A percentile compares a stretch with the other conserved stretches of the same genome.
Conservation (phyloP, 257 asterid species). For the Nicotiana otophora region DNA sequence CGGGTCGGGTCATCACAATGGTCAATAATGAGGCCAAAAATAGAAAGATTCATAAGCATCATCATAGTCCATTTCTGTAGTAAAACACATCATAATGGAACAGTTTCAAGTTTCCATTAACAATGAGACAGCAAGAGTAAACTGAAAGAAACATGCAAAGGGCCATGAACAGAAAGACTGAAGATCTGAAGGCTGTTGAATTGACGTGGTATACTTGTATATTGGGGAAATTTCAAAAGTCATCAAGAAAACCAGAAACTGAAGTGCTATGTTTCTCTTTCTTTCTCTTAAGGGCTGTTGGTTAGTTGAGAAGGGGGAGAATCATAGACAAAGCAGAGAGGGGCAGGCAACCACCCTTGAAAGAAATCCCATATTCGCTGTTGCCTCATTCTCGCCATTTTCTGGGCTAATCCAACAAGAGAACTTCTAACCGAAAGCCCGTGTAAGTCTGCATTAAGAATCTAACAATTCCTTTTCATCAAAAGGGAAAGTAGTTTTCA, state of each 20-base stretch:
- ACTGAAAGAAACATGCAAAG: not conserved
- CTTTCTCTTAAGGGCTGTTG: not conserved
- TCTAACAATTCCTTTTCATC: not conserved
- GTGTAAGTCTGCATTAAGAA: no score
- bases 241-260: not conserved
- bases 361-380: constrained; percentile 11
- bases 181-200: not conserved
- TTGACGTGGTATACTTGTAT: not conserved
- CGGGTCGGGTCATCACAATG: constrained; percentile 10
- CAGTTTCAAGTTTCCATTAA: not conserved
- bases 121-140: not conserved
- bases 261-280: not conserved
- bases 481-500: not conserved
- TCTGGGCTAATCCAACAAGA: no score
- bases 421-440: no score
- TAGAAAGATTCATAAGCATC: constrained; percentile 3
- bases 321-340: constrained; percentile 24
- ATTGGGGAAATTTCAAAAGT: not conserved
- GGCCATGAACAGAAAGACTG: not conserved
- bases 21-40: not conserved
- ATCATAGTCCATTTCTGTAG: constrained; percentile 16
- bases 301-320: not conserved
- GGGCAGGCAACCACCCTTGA: no score
- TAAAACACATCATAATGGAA: not conserved
- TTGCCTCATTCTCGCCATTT: no score